Percentiles rank a stretch among this genome's conserved stretches.
These are phyloP conservation scores for Colletotrichum tabaci DNA, from an alignment of 2,329 filamentous ascomycete species.

Conservation along the genomic window DNA sequence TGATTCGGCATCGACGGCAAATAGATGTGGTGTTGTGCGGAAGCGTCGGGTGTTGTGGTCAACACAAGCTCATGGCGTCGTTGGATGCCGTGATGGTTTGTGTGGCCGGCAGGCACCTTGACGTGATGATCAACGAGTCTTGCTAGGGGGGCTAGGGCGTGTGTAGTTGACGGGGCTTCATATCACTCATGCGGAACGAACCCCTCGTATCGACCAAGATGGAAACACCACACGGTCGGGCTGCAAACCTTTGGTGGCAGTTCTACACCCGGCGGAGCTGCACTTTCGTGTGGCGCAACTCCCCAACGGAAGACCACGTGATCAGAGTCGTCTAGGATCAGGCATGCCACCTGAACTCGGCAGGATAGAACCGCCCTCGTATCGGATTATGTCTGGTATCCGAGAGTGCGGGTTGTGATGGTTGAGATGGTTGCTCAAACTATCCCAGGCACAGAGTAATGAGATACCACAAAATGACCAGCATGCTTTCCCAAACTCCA, in stretches of 20 bases:
- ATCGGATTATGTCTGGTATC: background rate
- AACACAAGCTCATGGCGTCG: background rate
- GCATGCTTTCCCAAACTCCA: background rate
- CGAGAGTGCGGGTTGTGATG: background rate
- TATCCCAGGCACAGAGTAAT: slow-evolving; percentile 4
- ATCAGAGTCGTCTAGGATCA: no score
- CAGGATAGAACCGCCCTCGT: background rate
- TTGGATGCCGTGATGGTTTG: background rate
- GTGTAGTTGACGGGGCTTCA: background rate
- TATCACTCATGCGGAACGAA: background rate
- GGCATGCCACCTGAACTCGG: background rate
- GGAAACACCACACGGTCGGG: background rate
- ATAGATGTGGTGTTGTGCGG: background rate
- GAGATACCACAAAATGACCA: slow-evolving; percentile 10
- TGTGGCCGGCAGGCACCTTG: background rate
- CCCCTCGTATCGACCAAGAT: background rate
- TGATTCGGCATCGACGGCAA: background rate
- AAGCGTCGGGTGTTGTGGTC: background rate
- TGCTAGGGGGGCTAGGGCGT: background rate
- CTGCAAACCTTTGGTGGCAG: background rate
- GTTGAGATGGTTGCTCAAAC: background rate
- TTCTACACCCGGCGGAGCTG: background rate
- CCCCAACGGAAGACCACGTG: background rate
- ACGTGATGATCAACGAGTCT: background rate
- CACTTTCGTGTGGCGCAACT: background rate